Evolutionary conservation across 345 rosid species (phyloP), one percentile per base, ranked within the genome.

Genomic region (Ceriops decandra): DNA sequence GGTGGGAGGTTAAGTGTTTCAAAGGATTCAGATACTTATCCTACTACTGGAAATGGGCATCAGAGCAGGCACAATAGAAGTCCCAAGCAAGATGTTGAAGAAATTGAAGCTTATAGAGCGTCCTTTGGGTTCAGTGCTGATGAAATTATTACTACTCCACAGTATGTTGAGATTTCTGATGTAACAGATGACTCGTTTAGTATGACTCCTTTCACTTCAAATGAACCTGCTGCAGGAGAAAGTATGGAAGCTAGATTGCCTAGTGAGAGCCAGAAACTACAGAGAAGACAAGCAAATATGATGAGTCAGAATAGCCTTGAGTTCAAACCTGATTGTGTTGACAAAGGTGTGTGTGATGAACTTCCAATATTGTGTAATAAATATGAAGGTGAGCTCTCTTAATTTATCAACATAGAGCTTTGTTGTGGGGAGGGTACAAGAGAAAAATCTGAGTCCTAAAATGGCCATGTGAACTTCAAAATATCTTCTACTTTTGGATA

Each of bases 71-170:
- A 86, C 63, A 85, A 54, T 61, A 88, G 80, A 76, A 88, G 86
- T 75, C 85, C 93, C 51, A 93, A 85, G 77, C 93, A 89, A 83
- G 98, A 90, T 77, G 88, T 80, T 64, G 98, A 93, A 79, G 97
- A 93, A 65, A 57, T 83, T 26, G 98, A 90, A 87, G 97, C 98
- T 28, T 93, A 90, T 70, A 86, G 97, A 80, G 98, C 98, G 63
- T 93, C 98, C 46, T 93, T 93, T 82, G 98, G 98, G 67, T 93
- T 93, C 73, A 93, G 98, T 59, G 93, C 98, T 7, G 98, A 93
- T 73, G 97, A 93, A 79, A 85, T 93, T 57, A 82, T 86, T 33
- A 85, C 89, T 17, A 93, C 97, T 30, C 27, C 88, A 35, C 91
- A 90, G 35, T 93, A 93, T 73, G 97, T 90, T 42, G 97, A 93